Percentiles rank a stretch among this genome's conserved stretches.
Evolutionary conservation across 2,329 filamentous ascomycete genomes (phyloP).

Genomic region (Trichoderma pleuroti): DNA sequence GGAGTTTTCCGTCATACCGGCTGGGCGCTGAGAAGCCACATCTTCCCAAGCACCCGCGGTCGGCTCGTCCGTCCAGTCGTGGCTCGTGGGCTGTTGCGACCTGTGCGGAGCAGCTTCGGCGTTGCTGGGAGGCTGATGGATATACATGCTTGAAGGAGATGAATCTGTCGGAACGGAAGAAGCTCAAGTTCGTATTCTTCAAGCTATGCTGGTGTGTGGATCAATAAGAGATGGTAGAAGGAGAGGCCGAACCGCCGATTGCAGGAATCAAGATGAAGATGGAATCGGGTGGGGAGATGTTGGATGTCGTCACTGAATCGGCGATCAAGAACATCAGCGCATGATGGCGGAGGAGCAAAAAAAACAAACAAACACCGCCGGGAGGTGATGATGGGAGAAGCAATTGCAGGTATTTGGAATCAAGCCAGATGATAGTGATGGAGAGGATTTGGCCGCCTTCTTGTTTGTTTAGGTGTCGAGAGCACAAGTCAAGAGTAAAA

Average conservation of each 20-base stretch:
- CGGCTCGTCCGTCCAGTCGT: constrained; percentile 13
- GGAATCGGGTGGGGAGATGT: background rate
- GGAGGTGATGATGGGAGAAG: background rate
- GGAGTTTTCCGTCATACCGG: background rate
- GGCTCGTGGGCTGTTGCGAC: background rate
- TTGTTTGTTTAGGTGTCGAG: background rate
- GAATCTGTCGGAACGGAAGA: background rate
- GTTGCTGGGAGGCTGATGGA: constrained; percentile 3
- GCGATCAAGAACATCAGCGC: constrained; percentile 6
- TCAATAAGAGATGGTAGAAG: background rate
- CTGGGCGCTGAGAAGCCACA: constrained; percentile 6
- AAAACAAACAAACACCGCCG: background rate
- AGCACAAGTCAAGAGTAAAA: background rate
- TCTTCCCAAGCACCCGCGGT: constrained; percentile 12
- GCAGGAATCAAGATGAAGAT: background rate
- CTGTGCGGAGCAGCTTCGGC: background rate
- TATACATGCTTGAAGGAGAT: background rate
- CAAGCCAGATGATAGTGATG: background rate
- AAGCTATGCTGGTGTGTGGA: background rate
- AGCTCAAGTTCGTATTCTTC: background rate
- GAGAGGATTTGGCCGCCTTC: background rate
- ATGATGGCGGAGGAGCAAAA: background rate
- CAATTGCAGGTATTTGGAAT: background rate
- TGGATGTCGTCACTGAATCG: constrained; percentile 13
- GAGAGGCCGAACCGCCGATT: background rate